Evolutionary conservation across 2,329 filamentous ascomycete species (phyloP).

Genomic region (Pochonia chlamydosporia): DNA sequence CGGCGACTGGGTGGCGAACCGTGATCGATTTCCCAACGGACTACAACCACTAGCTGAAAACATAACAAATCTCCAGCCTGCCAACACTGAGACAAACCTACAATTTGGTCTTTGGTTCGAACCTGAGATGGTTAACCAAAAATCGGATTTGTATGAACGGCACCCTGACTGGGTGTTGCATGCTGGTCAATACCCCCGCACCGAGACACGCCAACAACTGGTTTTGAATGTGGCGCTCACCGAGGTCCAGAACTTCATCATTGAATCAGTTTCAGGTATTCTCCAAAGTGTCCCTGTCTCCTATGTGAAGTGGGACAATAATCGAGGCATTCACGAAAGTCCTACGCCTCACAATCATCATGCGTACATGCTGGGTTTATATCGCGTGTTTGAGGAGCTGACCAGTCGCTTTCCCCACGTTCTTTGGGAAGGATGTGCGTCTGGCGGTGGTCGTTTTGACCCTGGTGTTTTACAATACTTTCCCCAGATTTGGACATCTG

Average conservation of each 20-base stretch:
- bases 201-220: constrained; percentile 50
- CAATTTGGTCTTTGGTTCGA: constrained; percentile 63
- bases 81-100: constrained; percentile 36
- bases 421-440: constrained; percentile 61
- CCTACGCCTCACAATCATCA: constrained; percentile 48
- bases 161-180: constrained; percentile 61
- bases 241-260: constrained; percentile 59
- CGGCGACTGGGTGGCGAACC: constrained; percentile 58
- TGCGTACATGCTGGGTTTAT: constrained; percentile 57
- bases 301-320: constrained; percentile 67
- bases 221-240: constrained; percentile 55
- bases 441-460: constrained; percentile 60
- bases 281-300: constrained; percentile 47
- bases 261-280: constrained; percentile 46
- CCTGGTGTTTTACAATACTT: constrained; percentile 59
- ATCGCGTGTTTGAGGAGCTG: constrained; percentile 54
- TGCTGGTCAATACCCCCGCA: constrained; percentile 49
- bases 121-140: constrained; percentile 62
- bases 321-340: constrained; percentile 57
- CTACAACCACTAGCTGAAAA: constrained; percentile 44
- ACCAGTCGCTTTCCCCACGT: constrained; percentile 55
- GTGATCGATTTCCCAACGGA: constrained; percentile 51
- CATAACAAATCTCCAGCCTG: constrained; percentile 42
- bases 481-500: constrained; percentile 60
- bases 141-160: constrained; percentile 52